Evolutionary conservation across 306 rosid genomes (phyloP).

Genomic region (Corylus americana): DNA sequence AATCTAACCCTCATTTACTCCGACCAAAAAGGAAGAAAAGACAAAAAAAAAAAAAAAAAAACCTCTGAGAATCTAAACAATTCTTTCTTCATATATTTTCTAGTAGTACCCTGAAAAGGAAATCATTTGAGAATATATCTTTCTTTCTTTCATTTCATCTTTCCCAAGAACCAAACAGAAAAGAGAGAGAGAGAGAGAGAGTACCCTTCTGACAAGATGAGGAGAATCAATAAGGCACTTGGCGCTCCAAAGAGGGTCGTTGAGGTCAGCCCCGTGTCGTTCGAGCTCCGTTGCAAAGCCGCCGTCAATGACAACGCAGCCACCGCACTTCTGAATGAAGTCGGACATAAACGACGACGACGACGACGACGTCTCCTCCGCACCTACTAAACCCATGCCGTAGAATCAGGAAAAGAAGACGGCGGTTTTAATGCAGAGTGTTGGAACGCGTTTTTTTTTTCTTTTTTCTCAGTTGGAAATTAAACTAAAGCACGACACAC

Average conservation of each 20-base stretch:
- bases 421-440: background rate
- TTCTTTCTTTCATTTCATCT: background rate
- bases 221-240: constrained; percentile 80
- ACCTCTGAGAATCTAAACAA: too few relatives aligned
- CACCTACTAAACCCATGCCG: constrained; percentile 11
- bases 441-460: background rate
- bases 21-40: too few relatives aligned
- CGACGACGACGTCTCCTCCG: constrained; percentile 33
- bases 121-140: background rate
- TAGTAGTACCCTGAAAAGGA: background rate
- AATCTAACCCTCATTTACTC: too few relatives aligned
- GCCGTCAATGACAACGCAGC: constrained; percentile 75
- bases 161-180: background rate
- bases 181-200: background rate
- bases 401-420: background rate
- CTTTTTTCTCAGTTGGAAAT: background rate
- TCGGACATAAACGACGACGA: constrained; percentile 44
- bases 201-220: constrained; percentile 80
- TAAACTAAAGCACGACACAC: background rate
- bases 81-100: background rate
- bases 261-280: constrained; percentile 84
- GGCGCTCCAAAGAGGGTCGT: constrained; percentile 96
- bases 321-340: constrained; percentile 62
- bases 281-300: constrained; percentile 94
- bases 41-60: too few relatives aligned